Evolutionary conservation across 1,284 basidiomycete species (phyloP).

Genomic region (Sporisorium iseilematis-ciliati): DNA sequence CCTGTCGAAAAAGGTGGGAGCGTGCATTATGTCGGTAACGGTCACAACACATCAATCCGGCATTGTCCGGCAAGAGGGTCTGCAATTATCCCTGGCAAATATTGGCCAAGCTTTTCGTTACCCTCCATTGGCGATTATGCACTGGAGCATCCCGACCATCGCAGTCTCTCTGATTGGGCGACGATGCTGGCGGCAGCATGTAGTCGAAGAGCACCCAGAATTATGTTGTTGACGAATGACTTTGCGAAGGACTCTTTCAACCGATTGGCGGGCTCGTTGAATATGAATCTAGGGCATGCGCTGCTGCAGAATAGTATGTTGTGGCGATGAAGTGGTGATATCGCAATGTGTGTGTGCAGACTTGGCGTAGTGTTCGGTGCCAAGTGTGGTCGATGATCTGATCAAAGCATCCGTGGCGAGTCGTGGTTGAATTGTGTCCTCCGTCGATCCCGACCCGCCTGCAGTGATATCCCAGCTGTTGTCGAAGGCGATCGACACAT

Average conservation of each 20-base stretch:
- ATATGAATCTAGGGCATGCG: not conserved
- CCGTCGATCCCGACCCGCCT: not conserved
- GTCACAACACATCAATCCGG: constrained; percentile 21
- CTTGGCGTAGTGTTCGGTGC: not conserved
- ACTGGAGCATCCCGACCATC: too few relatives aligned
- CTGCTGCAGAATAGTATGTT: not conserved
- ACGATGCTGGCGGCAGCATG: not conserved
- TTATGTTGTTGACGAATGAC: not conserved
- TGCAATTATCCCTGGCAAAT: not conserved
- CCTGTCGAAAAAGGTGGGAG: not conserved
- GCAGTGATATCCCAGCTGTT: not conserved
- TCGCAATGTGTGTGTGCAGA: not conserved
- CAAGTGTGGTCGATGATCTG: not conserved
- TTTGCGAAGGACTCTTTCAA: not conserved
- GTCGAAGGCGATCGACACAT: not conserved
- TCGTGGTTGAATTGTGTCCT: not conserved
- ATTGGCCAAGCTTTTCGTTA: too few relatives aligned
- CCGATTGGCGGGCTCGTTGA: not conserved
- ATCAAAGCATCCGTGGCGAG: not conserved
- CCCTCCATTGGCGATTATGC: too few relatives aligned
- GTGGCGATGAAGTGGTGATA: not conserved
- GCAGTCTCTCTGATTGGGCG: not conserved
- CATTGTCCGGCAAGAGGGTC: constrained; percentile 5
- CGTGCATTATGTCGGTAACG: not conserved
- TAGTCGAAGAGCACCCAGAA: not conserved